Conservation (phyloP, 768 basidiomycete species). For the Pulveroboletus sp. region DNA sequence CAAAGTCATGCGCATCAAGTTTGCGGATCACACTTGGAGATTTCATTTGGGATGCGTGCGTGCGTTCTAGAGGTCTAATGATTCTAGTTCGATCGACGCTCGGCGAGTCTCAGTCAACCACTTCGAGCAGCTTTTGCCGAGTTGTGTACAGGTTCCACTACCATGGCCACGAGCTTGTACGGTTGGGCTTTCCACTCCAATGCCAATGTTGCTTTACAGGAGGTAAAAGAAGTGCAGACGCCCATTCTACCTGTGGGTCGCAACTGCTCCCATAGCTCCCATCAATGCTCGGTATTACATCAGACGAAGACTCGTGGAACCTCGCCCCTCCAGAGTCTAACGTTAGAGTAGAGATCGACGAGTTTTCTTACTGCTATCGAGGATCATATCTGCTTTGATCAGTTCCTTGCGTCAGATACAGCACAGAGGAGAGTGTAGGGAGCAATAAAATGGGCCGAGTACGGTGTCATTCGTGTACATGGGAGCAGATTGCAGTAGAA, state of each 20-base stretch:
- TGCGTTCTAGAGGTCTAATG: too few relatives aligned
- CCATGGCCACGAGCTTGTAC: neutral
- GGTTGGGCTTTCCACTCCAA: neutral
- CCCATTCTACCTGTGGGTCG: constrained; percentile 5
- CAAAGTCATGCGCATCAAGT: too few relatives aligned
- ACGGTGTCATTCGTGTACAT: too few relatives aligned
- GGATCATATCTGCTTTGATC: too few relatives aligned
- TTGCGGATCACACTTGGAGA: too few relatives aligned
- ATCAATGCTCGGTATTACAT: neutral
- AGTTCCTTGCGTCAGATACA: too few relatives aligned
- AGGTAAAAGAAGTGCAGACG: neutral
- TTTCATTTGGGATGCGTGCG: too few relatives aligned
- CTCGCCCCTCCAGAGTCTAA: constrained; percentile 10
- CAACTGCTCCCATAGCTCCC: neutral
- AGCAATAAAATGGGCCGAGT: too few relatives aligned
- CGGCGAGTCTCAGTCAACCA: too few relatives aligned
- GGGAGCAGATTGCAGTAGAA: neutral
- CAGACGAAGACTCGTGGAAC: constrained; percentile 5
- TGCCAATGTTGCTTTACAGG: neutral
- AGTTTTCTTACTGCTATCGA: constrained; percentile 19
- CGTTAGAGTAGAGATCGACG: constrained; percentile 21
- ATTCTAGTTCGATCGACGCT: too few relatives aligned
- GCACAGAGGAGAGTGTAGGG: too few relatives aligned
- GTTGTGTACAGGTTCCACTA: neutral
- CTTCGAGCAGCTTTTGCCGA: too few relatives aligned